Percentiles rank a stretch among this genome's conserved stretches.
Conservation (phyloP, 768 basidiomycete species). For the Coprinopsis marcescibilis region DNA sequence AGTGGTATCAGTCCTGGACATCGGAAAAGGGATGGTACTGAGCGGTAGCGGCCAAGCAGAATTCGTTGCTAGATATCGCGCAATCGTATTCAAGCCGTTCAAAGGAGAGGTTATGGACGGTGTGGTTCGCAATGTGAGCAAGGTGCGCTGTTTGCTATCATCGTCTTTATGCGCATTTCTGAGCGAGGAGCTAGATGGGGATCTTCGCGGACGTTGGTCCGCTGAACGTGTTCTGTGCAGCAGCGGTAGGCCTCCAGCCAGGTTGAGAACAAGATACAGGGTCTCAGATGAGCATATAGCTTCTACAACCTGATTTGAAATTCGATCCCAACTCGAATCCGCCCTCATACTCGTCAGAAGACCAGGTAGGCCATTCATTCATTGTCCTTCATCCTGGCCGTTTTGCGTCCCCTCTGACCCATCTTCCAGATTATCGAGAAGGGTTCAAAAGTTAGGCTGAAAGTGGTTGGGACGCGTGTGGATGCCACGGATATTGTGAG, state of each 20-base stretch:
- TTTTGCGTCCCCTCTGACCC: not conserved
- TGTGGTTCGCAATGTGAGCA: constrained; percentile 91
- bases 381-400: not conserved
- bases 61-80: constrained; percentile 90
- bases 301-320: constrained; percentile 89
- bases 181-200: constrained; percentile 74
- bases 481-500: constrained; percentile 97
- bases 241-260: constrained; percentile 59
- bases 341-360: constrained; percentile 91
- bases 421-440: constrained; percentile 78
- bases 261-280: not conserved
- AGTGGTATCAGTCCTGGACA: constrained; percentile 84
- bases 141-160: constrained; percentile 47
- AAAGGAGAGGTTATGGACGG: constrained; percentile 98
- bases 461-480: constrained; percentile 97
- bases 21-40: constrained; percentile 89
- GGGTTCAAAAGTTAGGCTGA: constrained; percentile 85
- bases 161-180: not conserved
- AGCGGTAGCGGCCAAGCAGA: constrained; percentile 93
- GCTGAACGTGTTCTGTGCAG: constrained; percentile 89
- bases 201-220: constrained; percentile 98
- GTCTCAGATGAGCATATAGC: constrained; percentile 39
- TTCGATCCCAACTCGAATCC: constrained; percentile 97
- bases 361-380: constrained; percentile 47
- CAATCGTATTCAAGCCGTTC: constrained; percentile 99